Evolutionary conservation across 2,329 filamentous ascomycete species (phyloP).

Genomic region (Xylaria sp.): DNA sequence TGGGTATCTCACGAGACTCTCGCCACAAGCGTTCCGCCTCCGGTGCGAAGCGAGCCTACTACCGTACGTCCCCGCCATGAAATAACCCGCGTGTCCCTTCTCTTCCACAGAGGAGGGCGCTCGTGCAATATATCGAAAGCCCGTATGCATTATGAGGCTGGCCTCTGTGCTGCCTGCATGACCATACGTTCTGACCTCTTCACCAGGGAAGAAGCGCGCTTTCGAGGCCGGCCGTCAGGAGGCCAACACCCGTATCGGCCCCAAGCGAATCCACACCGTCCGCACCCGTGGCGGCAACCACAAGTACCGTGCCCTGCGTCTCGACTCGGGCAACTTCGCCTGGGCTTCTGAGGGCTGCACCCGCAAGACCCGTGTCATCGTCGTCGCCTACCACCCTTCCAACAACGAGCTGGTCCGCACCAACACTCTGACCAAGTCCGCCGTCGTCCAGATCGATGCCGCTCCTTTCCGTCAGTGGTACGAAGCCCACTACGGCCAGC

Average conservation of each 20-base stretch:
- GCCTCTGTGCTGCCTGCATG: conserved; percentile 37
- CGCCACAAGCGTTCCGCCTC: conserved; percentile 99
- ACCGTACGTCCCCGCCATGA: conserved; percentile 67
- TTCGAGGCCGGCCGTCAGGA: conserved; percentile 99
- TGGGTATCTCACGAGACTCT: conserved; percentile 99
- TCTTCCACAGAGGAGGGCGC: conserved; percentile 17
- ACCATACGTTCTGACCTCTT: conserved; percentile 77
- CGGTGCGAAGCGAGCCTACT: conserved; percentile 95
- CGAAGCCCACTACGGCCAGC: conserved; percentile 97
- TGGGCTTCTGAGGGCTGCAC: conserved; percentile 98
- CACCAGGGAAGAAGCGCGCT: conserved; percentile 90
- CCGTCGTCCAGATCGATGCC: conserved; percentile 98
- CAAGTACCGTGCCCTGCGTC: conserved; percentile 98
- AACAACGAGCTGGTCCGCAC: conserved; percentile 99
- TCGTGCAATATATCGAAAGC: conserved; percentile 59
- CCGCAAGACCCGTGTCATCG: conserved; percentile 99
- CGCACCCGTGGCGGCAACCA: conserved; percentile 98
- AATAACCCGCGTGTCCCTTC: conserved; percentile 31
- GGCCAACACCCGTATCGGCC: conserved; percentile 98
- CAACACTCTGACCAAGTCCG: conserved; percentile 99
- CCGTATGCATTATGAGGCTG: conserved; percentile 59
- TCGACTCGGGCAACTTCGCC: conserved; percentile 99
- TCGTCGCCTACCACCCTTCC: conserved; percentile 97
- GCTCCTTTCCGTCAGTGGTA: conserved; percentile 99
- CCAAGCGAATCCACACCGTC: conserved; percentile 96